Conservation (phyloP, 352 stramenopile genomes). For the Blastocystis sp. region DNA sequence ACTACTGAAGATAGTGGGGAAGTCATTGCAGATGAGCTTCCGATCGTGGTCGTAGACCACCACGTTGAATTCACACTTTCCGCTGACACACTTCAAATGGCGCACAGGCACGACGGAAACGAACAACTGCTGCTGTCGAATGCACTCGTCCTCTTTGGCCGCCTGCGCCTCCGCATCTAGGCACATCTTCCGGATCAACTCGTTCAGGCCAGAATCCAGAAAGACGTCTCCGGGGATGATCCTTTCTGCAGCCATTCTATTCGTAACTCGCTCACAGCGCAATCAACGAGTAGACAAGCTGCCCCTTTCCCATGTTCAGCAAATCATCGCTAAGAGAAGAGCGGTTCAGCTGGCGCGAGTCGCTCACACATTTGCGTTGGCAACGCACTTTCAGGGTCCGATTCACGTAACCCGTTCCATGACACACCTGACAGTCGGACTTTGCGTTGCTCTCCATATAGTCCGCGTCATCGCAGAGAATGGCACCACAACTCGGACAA, state of each 20-base stretch:
- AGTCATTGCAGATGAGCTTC: constrained; percentile 47
- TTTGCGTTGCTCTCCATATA: neutral
- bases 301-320: neutral
- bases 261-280: neutral
- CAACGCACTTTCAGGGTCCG: constrained; percentile 1
- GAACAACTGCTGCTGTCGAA: constrained; percentile 29
- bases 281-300: constrained; percentile 29
- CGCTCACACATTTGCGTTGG: neutral
- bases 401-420: neutral
- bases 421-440: neutral
- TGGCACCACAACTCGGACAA: neutral
- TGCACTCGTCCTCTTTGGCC: neutral
- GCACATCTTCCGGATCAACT: neutral
- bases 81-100: constrained; percentile 4
- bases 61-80: constrained; percentile 6
- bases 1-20: constrained; percentile 1
- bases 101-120: constrained; percentile 47
- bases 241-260: constrained; percentile 11
- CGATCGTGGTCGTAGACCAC: constrained; percentile 39
- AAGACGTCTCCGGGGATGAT: constrained; percentile 24
- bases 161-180: neutral
- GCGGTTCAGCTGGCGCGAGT: neutral
- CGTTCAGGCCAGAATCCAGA: constrained; percentile 6
- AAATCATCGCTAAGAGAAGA: neutral
- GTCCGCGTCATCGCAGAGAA: neutral